Base-by-base conservation (phyloP, 495 filamentous ascomycete species). In the Extremus antarcticus region DNA sequence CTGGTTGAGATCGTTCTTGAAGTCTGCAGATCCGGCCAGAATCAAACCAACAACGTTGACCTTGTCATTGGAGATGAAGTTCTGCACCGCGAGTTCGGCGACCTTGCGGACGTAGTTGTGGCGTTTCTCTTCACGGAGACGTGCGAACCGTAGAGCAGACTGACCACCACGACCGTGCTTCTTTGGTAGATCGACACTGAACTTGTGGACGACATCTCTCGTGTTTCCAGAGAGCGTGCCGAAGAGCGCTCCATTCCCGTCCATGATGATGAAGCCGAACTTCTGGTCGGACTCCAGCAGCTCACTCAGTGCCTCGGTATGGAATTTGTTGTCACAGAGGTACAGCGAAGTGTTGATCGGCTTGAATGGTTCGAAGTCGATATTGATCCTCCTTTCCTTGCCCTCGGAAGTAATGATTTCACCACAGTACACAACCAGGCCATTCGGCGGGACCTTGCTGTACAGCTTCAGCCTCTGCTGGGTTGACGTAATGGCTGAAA, bases 61-160 rank as follows among this genome's bases (percentile, higher is more conserved):
- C 75, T 97, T 97, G 74, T 98, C 92, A 68, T 85, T 84, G 59
- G 89, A 94, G 71, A 98, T 97, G 69, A 90, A 98, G 69, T 95
- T 95, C 72, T 98, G 92, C 22, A 97, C 92, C 39, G 92, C 92
- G 73, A 94, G 73, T 68, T 98, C 92, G 60, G 94, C 90, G 39
- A 98, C 94, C 71, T 98, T 98, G 59, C 92, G 87, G 60, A 98
- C 94, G 64, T 98, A 98, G 74, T 97, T 98, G 82, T 98, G 92
- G 58, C 92, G 89, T 74, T 98, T 98, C 71, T 98, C 92, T 69
- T 98, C 92, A 75, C 92, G 81, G n/a, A 97, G 83, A 87, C 92
- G 92, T 52, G 92, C 87, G 71, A 98, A 98, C 87, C 92, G 94
- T 63, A 98, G 79, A 29, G 92, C 92, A 58, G 94, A 97, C 76